Conservation (phyloP, 495 filamentous ascomycete genomes). For the Saxispiralis lemnorum region DNA sequence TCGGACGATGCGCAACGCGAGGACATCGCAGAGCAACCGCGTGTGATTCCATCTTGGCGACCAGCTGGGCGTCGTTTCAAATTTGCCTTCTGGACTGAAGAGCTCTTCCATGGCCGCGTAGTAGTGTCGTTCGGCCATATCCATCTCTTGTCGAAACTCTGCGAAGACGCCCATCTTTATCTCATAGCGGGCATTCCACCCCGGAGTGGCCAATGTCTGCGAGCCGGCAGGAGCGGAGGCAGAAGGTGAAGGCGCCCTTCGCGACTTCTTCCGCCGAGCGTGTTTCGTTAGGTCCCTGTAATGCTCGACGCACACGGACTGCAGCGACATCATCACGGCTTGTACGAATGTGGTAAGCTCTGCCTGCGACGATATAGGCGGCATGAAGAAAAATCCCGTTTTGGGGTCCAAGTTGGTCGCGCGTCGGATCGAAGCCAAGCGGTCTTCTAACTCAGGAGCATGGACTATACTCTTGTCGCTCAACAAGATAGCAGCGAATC, state of each 20-base stretch:
- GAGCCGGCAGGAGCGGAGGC: slow-evolving; percentile 65
- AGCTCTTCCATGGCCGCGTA: slow-evolving; percentile 69
- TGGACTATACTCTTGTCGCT: slow-evolving; percentile 46
- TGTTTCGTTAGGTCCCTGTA: slow-evolving; percentile 85
- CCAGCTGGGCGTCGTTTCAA: slow-evolving; percentile 77
- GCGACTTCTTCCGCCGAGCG: slow-evolving; percentile 60
- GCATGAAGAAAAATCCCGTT: slow-evolving; percentile 56
- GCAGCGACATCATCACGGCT: slow-evolving; percentile 39
- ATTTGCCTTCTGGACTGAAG: slow-evolving; percentile 53
- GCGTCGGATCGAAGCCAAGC: slow-evolving; percentile 54
- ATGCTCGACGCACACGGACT: slow-evolving; percentile 55
- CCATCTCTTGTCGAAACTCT: slow-evolving; percentile 80
- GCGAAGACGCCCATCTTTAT: slow-evolving; percentile 81
- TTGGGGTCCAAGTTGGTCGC: slow-evolving; percentile 66
- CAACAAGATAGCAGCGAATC: slow-evolving; percentile 59
- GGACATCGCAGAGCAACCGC: slow-evolving; percentile 58
- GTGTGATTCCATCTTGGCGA: slow-evolving; percentile 72
- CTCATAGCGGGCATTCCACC: slow-evolving; percentile 83
- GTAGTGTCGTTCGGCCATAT: slow-evolving; percentile 63
- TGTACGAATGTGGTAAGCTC: slow-evolving; percentile 46
- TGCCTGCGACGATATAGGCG: slow-evolving; percentile 41
- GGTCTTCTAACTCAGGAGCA: slow-evolving; percentile 50
- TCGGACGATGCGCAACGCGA: slow-evolving; percentile 60
- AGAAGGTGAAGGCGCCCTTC: slow-evolving; percentile 59
- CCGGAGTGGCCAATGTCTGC: slow-evolving; percentile 53